These are phyloP conservation scores for Myriosclerotinia curreyana DNA, from an alignment of 2,329 filamentous ascomycete species.

Conservation along the genomic window DNA sequence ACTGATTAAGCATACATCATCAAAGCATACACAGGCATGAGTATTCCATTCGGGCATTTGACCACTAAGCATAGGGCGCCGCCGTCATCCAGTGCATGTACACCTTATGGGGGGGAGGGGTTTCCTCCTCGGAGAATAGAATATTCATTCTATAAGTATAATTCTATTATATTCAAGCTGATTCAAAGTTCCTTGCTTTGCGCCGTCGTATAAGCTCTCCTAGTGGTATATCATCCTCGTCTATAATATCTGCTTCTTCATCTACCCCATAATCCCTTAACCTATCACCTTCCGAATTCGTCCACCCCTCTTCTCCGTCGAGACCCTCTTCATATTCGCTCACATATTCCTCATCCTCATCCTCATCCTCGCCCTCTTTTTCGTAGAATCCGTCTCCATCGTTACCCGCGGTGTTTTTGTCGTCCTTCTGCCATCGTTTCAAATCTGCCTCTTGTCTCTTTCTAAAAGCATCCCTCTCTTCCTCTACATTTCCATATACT, in stretches of 20 bases:
- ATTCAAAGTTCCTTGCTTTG: constrained; percentile 36
- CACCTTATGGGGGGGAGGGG: too few relatives aligned
- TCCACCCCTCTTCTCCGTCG: constrained; percentile 61
- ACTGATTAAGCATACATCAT: too few relatives aligned
- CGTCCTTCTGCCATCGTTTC: constrained; percentile 39
- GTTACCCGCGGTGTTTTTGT: neutral
- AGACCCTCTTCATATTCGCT: constrained; percentile 37
- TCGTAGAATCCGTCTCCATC: constrained; percentile 24
- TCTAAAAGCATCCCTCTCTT: constrained; percentile 48
- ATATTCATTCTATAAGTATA: neutral
- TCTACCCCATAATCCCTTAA: constrained; percentile 77
- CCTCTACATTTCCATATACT: constrained; percentile 38
- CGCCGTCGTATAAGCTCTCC: constrained; percentile 62
- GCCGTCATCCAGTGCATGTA: too few relatives aligned
- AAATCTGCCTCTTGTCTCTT: constrained; percentile 51
- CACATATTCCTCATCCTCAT: constrained; percentile 37
- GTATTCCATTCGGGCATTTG: too few relatives aligned
- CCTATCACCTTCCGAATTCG: constrained; percentile 71
- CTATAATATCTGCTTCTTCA: constrained; percentile 62
- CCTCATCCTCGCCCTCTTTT: constrained; percentile 26
- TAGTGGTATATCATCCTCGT: constrained; percentile 65
- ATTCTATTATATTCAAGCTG: neutral
- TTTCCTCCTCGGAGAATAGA: too few relatives aligned
- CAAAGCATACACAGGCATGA: too few relatives aligned
- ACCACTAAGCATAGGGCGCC: too few relatives aligned